Evolutionary conservation across 495 filamentous ascomycete species (phyloP), one percentile per base, ranked within the genome.

Genomic region (Bryoglossum gracile): DNA sequence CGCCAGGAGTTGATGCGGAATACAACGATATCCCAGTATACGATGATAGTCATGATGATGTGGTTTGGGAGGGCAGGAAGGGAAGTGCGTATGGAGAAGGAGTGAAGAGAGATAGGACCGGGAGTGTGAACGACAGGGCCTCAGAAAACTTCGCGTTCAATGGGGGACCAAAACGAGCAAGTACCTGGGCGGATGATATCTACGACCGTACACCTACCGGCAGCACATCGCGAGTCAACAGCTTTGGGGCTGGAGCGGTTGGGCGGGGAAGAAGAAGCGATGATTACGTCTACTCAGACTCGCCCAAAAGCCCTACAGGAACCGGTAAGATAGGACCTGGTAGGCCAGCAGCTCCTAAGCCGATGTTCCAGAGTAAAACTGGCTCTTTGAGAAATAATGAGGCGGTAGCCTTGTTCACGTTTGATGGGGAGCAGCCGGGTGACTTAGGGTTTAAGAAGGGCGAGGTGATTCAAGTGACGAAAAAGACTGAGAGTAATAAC

Each of bases 391-490:
- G 83, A 45, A 77, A 81, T 53, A 86, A 95, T 56, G 87, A 98
- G 66, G 94, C 87, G 0, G 68, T 94, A 37, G 92, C 92, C 0
- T 69, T 95, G 46, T 97, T 84, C 58, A 90, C 86, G 2, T 98
- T 97, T 63, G 90, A 96, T 53, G 81, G 88, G 3, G 90, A 95
- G 59, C 90, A 98, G 59, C 80, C 85, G 0, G 92, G 92, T 18
- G 92, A 98, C 62, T 65, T 98, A 49, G 85, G 82, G 0, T 97
- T 97, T 73, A 94, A 94, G 73, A 97, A 98, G 72, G 92, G 92
- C 16, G 92, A 98, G 26, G 68, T 97, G 41, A 95, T 98, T 54
- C 96, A 90, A n/a, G 92, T 98, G 47, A 66, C 91, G 16, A 97
- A 98, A 70, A 84, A 86, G 62, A 96, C 92, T n/a, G 87, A 98